Base-by-base conservation (phyloP, 2,329 filamentous ascomycete genomes). In the Sordariomycetes sp. region DNA sequence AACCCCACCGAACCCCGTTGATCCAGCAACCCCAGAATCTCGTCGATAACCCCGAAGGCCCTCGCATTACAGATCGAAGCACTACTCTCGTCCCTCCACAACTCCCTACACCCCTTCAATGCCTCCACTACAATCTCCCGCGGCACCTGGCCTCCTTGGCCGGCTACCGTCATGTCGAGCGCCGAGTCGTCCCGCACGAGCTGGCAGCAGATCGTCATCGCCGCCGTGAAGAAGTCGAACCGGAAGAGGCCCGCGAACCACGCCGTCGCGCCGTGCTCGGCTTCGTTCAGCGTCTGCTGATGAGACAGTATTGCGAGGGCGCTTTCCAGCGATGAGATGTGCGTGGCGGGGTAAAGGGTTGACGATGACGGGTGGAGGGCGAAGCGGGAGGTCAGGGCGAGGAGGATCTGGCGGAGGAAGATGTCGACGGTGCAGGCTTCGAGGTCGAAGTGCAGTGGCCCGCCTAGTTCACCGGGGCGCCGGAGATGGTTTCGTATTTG, bases 321-420 rank as follows among this genome's bases (percentile, higher is more conserved):
- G 61, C 70, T 71, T 62, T 71, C 69, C 22, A 72, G 63, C 8
- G 69, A 72, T n/a, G 66, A 68, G 67, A 69, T 71, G 63, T 71
- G 70, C 37, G 69, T 68, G 58, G 71, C 70, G 6, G 70, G 67
- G 55, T 67, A 71, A 62, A 69, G 55, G 53, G 61, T 61, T 1
- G 69, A 69, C 0, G 68, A 68, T 4, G 70, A 66, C 1, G 64
- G 61, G 58, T 70, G 69, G 54, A 71, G 63, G 24, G 69, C 70
- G 61, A 69, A 72, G 1, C 69, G 69, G 7, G 69, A 65, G 56
- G 71, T 68, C 25, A 72, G 61, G 8, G 70, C 67, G 69, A 71
- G 71, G 34, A 72, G 63, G 57, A 66, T 70, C 6, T 69, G 63
- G 6, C 70, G 65, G 40, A 71, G 60, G 51, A 69, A 71, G 43